Evolutionary conservation across 352 stramenopile species (phyloP).

Genomic region (Aphanomyces cochlioides): DNA sequence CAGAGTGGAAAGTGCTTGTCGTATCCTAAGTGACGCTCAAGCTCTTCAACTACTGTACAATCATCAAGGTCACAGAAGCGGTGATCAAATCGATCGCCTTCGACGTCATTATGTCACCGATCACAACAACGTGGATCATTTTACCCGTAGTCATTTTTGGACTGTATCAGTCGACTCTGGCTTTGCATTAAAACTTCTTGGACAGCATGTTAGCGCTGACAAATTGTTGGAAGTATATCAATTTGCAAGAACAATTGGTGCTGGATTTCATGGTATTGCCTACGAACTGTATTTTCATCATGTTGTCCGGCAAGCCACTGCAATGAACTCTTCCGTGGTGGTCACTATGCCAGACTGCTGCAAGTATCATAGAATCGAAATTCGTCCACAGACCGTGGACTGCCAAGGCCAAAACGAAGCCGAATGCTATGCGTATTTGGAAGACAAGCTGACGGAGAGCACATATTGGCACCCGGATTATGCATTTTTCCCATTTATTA

Average conservation of each 20-base stretch:
- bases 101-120: background rate
- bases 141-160: background rate
- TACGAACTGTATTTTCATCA: conserved; percentile 6
- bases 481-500: background rate
- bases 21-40: too few relatives aligned
- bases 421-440: background rate
- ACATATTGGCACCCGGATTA: background rate
- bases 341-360: background rate
- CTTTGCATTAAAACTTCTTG: background rate
- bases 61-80: background rate
- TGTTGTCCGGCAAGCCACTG: background rate
- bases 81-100: background rate
- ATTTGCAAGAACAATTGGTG: conserved; percentile 1
- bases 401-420: background rate
- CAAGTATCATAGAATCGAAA: background rate
- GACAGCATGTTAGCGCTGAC: background rate
- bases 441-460: background rate
- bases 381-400: background rate
- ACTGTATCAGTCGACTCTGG: background rate
- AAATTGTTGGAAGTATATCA: conserved; percentile 1
- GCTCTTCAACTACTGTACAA: background rate
- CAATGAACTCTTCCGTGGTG: background rate
- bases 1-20: background rate
- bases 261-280: background rate
- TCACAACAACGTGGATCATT: background rate